phyloP scores from a whole-genome alignment of 805 yeast genomes.

The Cyberlindnera misumaiensis region DNA sequence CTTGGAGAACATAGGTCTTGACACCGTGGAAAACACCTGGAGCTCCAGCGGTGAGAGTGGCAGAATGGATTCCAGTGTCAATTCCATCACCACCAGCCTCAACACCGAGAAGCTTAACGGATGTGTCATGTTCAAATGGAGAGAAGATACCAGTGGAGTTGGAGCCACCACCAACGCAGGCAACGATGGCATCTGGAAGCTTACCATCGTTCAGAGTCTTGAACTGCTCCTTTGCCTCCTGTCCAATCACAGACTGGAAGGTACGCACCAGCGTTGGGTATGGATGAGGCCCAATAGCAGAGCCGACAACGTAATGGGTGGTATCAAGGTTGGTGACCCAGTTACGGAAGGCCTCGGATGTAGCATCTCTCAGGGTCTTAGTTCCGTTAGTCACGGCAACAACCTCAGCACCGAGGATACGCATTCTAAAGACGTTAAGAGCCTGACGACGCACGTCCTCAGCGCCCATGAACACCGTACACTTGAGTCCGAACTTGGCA shows the following conservation, averaged over 20 bases:
- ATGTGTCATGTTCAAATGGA: conserved; percentile 78
- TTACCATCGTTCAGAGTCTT: conserved; percentile 69
- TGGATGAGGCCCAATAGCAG: conserved; percentile 99
- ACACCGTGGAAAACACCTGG: conserved; percentile 99
- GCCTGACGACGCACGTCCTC: conserved; percentile 99
- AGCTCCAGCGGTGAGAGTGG: conserved; percentile 88
- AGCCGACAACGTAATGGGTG: conserved; percentile 95
- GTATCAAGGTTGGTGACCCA: conserved; percentile 87
- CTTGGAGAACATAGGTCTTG: conserved; percentile 87
- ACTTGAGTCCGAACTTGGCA: conserved; percentile 87
- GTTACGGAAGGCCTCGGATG: conserved; percentile 90
- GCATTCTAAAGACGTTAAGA: conserved; percentile 94
- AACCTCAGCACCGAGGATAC: conserved; percentile 92
- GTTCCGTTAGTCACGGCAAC: conserved; percentile 94
- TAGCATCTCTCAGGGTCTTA: conserved; percentile 93
- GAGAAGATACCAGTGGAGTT: conserved; percentile 94
- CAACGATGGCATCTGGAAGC: conserved; percentile 90
- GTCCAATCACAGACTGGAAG: conserved; percentile 95
- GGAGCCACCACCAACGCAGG: conserved; percentile 99
- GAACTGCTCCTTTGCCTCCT: conserved; percentile 90
- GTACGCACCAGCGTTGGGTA: conserved; percentile 97
- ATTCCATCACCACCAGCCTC: conserved; percentile 99
- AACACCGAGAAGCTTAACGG: conserved; percentile 82
- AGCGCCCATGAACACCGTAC: conserved; percentile 98
- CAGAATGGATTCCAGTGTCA: conserved; percentile 84